A percentile compares a stretch with the other conserved stretches of the same genome.
Evolutionary conservation across 2,329 filamentous ascomycete genomes (phyloP).

Genomic region (Alternaria panax): DNA sequence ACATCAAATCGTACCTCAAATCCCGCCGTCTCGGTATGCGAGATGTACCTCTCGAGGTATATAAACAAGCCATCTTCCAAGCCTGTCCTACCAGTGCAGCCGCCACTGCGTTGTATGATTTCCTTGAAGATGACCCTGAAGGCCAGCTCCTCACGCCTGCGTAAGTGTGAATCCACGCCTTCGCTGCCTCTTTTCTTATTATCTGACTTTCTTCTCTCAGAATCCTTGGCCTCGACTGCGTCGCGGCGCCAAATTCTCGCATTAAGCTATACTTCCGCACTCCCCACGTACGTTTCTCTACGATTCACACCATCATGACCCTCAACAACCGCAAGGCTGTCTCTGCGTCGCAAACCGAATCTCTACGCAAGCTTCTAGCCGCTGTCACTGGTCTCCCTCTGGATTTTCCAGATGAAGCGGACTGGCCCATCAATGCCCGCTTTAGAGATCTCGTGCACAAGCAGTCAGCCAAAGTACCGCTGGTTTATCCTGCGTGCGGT

Average conservation of each 20-base stretch:
- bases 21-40: neutral
- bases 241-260: constrained; percentile 13
- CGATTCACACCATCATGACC: constrained; percentile 34
- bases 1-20: neutral
- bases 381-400: constrained; percentile 6
- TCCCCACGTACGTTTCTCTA: constrained; percentile 23
- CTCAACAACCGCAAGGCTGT: constrained; percentile 16
- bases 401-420: constrained; percentile 25
- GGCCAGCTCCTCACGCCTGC: neutral
- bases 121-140: neutral
- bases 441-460: neutral
- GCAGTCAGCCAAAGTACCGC: constrained; percentile 14
- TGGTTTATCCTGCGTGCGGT: constrained; percentile 16
- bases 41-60: neutral
- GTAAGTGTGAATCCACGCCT: neutral
- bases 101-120: neutral
- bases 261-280: constrained; percentile 22
- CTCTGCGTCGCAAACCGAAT: constrained; percentile 7
- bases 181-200: neutral
- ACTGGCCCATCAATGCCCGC: constrained; percentile 13
- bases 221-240: constrained; percentile 11
- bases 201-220: neutral
- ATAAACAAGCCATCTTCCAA: neutral
- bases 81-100: neutral
- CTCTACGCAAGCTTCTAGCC: constrained; percentile 19